Evolutionary conservation across 441 rosid species (phyloP).

Genomic region (Macaranga tanarius): DNA sequence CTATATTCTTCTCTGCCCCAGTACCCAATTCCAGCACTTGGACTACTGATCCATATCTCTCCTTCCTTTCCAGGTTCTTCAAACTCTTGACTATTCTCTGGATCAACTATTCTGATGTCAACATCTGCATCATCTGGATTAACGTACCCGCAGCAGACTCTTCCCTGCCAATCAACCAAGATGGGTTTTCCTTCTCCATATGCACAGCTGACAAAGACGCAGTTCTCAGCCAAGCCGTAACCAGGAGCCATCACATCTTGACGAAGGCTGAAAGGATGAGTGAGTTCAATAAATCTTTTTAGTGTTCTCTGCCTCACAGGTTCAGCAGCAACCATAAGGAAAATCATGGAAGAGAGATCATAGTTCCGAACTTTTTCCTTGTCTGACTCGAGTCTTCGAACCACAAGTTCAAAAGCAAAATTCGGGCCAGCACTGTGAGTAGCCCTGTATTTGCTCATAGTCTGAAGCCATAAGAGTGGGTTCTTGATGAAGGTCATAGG

Average conservation of each 20-base stretch:
- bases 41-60: slow-evolving; percentile 72
- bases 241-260: slow-evolving; percentile 78
- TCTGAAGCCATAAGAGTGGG: slow-evolving; percentile 67
- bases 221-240: slow-evolving; percentile 75
- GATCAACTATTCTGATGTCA: slow-evolving; percentile 54
- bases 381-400: slow-evolving; percentile 56
- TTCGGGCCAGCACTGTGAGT: slow-evolving; percentile 79
- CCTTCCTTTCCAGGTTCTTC: slow-evolving; percentile 58
- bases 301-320: slow-evolving; percentile 66
- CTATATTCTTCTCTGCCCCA: slow-evolving; percentile 66
- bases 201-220: slow-evolving; percentile 74
- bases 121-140: slow-evolving; percentile 40
- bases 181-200: slow-evolving; percentile 60
- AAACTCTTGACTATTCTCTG: slow-evolving; percentile 46
- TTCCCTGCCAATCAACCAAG: slow-evolving; percentile 66
- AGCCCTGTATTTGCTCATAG: slow-evolving; percentile 51
- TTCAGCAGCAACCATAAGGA: slow-evolving; percentile 79
- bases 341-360: slow-evolving; percentile 64
- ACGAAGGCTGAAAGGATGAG: slow-evolving; percentile 55
- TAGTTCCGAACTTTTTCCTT: slow-evolving; percentile 36
- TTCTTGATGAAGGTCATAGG: slow-evolving; percentile 62
- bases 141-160: slow-evolving; percentile 65
- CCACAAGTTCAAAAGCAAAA: slow-evolving; percentile 62
- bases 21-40: slow-evolving; percentile 65
- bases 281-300: slow-evolving; percentile 56